Evolutionary conservation across 2,329 filamentous ascomycete species (phyloP).

Genomic region (Oidium heveae): DNA sequence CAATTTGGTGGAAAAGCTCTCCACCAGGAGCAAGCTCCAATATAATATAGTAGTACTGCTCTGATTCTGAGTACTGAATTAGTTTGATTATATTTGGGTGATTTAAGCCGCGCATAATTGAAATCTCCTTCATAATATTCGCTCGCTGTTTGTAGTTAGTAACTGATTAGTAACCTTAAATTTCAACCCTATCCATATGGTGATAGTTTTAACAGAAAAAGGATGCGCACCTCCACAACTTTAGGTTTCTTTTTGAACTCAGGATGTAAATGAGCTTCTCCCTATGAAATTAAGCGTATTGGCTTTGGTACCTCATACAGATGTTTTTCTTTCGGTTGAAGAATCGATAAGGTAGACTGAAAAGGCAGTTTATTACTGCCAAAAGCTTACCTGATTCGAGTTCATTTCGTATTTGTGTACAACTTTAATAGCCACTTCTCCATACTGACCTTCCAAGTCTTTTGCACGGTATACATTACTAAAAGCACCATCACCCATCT

Average conservation of each 20-base stretch:
- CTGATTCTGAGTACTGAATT: conserved; percentile 77
- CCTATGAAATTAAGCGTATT: conserved; percentile 35
- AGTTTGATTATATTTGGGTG: conserved; percentile 92
- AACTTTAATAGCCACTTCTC: conserved; percentile 90
- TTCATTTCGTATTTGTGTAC: conserved; percentile 99
- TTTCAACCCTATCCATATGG: neutral
- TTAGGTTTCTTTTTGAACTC: conserved; percentile 88
- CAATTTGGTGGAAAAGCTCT: conserved; percentile 95
- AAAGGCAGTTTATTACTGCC: conserved; percentile 9
- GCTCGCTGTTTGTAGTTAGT: conserved; percentile 37
- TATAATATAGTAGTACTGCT: conserved; percentile 93
- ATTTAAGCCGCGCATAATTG: conserved; percentile 93
- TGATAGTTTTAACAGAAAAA: conserved; percentile 11
- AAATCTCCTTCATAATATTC: conserved; percentile 94
- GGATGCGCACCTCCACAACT: conserved; percentile 74
- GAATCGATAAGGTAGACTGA: conserved; percentile 5
- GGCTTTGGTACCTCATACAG: conserved; percentile 20
- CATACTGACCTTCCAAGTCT: conserved; percentile 43
- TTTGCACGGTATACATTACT: conserved; percentile 89
- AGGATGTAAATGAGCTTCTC: conserved; percentile 79
- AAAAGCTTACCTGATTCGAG: conserved; percentile 70
- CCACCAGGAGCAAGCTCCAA: conserved; percentile 86
- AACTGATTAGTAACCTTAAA: neutral
- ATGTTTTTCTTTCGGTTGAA: too few relatives aligned
- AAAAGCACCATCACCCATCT: conserved; percentile 98